Conservation (phyloP, 2,329 filamentous ascomycete species). For the Pezicula carpinea region DNA sequence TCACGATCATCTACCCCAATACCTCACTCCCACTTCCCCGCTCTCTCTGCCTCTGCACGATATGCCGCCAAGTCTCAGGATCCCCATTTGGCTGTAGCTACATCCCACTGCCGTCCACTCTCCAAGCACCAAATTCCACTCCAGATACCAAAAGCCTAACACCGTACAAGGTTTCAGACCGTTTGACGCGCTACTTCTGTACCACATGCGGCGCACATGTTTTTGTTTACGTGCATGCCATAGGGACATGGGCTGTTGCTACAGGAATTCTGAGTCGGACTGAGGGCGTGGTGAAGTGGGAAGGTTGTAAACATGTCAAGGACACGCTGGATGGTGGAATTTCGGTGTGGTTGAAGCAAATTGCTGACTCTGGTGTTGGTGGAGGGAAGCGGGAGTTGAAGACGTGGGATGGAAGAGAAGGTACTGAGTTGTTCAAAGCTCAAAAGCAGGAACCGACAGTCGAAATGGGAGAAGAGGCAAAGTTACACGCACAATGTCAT, state of each 20-base stretch:
- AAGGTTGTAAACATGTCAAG: constrained; percentile 21
- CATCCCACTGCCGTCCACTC: constrained; percentile 31
- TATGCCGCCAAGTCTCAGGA: constrained; percentile 44
- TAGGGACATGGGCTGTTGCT: constrained; percentile 26
- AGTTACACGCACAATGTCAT: constrained; percentile 43
- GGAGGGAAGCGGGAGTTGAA: constrained; percentile 9
- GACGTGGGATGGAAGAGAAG: constrained; percentile 9
- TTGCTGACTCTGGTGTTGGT: constrained; percentile 6
- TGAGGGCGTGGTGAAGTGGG: constrained; percentile 23
- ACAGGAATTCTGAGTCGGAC: constrained; percentile 29
- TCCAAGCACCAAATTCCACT: constrained; percentile 26
- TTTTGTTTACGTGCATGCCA: constrained; percentile 23
- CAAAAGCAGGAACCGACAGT: not conserved
- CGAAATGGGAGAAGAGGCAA: constrained; percentile 2
- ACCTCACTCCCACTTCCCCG: constrained; percentile 32
- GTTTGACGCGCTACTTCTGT: constrained; percentile 43
- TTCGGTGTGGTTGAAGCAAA: constrained; percentile 34
- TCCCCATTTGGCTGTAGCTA: constrained; percentile 38
- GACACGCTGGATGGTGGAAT: constrained; percentile 51
- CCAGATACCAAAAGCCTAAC: constrained; percentile 31
- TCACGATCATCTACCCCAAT: constrained; percentile 30
- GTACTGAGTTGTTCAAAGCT: constrained; percentile 5
- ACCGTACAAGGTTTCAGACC: constrained; percentile 38
- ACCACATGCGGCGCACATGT: constrained; percentile 43
- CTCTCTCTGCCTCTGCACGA: constrained; percentile 47